A percentile compares a stretch with the other conserved stretches of the same genome.
phyloP scores from a whole-genome alignment of 768 basidiomycete genomes.

The Tricholoma bakamatsutake region DNA sequence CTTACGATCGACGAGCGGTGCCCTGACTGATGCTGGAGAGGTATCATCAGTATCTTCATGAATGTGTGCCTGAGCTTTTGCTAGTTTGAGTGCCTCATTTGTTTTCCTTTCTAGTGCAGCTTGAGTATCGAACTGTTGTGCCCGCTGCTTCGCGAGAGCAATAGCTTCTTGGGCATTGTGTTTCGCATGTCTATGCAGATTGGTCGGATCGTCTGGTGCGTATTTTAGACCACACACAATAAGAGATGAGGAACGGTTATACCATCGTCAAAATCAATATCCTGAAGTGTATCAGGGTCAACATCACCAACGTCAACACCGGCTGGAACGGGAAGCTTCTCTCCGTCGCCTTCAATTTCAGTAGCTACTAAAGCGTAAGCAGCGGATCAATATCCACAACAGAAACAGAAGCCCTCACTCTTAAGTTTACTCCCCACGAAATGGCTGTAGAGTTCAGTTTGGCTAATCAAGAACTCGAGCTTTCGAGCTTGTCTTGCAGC shows the following conservation, averaged over 20 bases:
- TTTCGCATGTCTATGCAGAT: slow-evolving; percentile 78
- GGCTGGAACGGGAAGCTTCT: slow-evolving; percentile 37
- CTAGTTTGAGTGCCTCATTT: slow-evolving; percentile 67
- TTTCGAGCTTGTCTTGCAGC: slow-evolving; percentile 91
- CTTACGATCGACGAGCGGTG: slow-evolving; percentile 71
- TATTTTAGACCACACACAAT: slow-evolving; percentile 2
- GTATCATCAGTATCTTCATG: slow-evolving; percentile 43
- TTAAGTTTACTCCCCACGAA: slow-evolving; percentile 97
- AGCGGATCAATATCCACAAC: slow-evolving; percentile 9
- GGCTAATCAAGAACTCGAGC: slow-evolving; percentile 96
- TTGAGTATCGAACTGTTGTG: slow-evolving; percentile 79
- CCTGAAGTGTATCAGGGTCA: slow-evolving; percentile 48
- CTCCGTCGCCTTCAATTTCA: slow-evolving; percentile 62
- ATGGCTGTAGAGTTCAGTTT: slow-evolving; percentile 97
- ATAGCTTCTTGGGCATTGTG: slow-evolving; percentile 90
- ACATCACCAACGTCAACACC: slow-evolving; percentile 56
- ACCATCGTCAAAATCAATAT: slow-evolving; percentile 93
- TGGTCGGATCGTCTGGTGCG: slow-evolving; percentile 74
- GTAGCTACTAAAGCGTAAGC: slow-evolving; percentile 45
- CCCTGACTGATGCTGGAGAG: slow-evolving; percentile 21
- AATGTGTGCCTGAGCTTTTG: slow-evolving; percentile 47
- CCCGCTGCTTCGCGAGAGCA: slow-evolving; percentile 68
- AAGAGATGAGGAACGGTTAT: slow-evolving; percentile 6
- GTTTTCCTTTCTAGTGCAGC: slow-evolving; percentile 78
- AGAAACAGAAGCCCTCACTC: slow-evolving; percentile 42